A percentile compares a stretch with the other conserved stretches of the same genome.
These are phyloP conservation scores for Xylariaceae sp. DNA, from an alignment of 2,329 filamentous ascomycete genomes.

Conservation along the genomic window DNA sequence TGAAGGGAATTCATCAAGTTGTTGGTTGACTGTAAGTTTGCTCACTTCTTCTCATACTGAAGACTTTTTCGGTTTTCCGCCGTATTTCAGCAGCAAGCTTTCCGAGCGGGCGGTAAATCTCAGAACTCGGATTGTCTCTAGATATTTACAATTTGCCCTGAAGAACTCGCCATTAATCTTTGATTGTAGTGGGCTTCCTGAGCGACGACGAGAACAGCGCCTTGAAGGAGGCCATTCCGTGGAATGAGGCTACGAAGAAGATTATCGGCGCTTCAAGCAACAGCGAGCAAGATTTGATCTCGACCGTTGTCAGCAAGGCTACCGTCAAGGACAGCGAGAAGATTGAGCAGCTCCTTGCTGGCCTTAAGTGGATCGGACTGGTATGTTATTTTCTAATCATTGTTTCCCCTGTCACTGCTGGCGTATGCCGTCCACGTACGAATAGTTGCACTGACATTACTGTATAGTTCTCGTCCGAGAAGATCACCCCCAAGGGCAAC, in stretches of 20 bases:
- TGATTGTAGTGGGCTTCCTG: conserved; percentile 64
- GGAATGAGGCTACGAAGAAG: conserved; percentile 79
- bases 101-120: neutral
- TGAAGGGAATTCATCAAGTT: conserved; percentile 68
- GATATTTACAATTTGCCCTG: neutral
- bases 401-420: neutral
- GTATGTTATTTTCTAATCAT: conserved; percentile 53
- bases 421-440: neutral
- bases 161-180: neutral
- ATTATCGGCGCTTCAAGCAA: conserved; percentile 65
- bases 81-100: neutral
- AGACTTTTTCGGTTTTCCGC: neutral
- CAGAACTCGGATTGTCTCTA: neutral
- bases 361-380: conserved; percentile 59
- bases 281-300: conserved; percentile 62
- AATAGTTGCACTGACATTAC: conserved; percentile 25
- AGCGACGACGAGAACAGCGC: conserved; percentile 60
- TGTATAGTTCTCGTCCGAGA: conserved; percentile 8
- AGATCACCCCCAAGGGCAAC: conserved; percentile 48
- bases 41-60: neutral
- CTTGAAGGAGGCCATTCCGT: conserved; percentile 63
- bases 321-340: conserved; percentile 64
- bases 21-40: conserved; percentile 60
- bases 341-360: conserved; percentile 62
- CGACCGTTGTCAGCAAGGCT: conserved; percentile 69